Conservation (phyloP, 331 rosid genomes). For the Arachis monticola region DNA sequence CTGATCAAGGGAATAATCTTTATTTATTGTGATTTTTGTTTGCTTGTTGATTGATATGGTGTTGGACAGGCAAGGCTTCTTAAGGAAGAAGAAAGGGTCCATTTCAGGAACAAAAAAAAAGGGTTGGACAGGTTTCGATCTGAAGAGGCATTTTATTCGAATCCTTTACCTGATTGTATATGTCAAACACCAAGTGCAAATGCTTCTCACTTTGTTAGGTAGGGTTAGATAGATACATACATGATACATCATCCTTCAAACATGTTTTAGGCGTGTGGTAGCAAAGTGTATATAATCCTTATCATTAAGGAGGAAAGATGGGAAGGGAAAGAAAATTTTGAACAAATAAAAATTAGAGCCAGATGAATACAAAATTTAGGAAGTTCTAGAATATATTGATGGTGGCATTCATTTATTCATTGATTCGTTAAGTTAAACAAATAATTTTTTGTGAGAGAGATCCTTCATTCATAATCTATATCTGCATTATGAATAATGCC, state of each 20-base stretch:
- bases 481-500: background rate
- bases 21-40: too few species aligned
- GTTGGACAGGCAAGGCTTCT: constrained; percentile 74
- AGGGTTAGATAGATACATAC: constrained; percentile 12
- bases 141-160: constrained; percentile 89
- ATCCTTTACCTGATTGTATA: constrained; percentile 91
- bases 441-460: background rate
- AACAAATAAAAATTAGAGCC: background rate
- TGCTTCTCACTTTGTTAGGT: constrained; percentile 31
- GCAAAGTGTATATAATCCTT: constrained; percentile 21
- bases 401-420: constrained; percentile 17
- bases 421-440: constrained; percentile 42
- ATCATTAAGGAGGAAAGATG: background rate
- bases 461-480: background rate
- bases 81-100: constrained; percentile 95
- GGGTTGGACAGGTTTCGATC: constrained; percentile 94
- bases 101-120: constrained; percentile 70
- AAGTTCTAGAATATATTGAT: constrained; percentile 23
- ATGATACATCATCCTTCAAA: background rate
- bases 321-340: background rate
- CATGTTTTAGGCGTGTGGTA: constrained; percentile 2
- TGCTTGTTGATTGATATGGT: background rate
- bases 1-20: too few species aligned
- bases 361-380: constrained; percentile 40
- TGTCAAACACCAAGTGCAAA: constrained; percentile 56